phyloP scores from a whole-genome alignment of 2,329 filamentous ascomycete species.

The Ophiostoma sp. region DNA sequence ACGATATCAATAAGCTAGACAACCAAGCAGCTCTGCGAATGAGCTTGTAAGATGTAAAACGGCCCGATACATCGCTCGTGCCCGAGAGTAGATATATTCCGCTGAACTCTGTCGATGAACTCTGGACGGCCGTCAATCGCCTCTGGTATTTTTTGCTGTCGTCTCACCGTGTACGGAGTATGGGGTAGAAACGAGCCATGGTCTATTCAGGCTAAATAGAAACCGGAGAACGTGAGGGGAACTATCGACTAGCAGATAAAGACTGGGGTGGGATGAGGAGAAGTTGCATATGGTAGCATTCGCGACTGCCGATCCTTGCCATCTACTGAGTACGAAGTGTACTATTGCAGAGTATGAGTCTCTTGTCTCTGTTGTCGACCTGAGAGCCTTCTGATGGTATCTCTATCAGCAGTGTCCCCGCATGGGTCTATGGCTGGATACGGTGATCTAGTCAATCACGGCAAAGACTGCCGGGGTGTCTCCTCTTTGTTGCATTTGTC shows the following conservation, averaged over 20 bases:
- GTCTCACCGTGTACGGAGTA: neutral
- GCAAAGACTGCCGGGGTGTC: neutral
- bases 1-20: neutral
- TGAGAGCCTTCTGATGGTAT: neutral
- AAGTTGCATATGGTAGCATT: neutral
- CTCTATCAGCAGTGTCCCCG: neutral
- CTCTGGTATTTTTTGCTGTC: neutral
- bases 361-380: no score
- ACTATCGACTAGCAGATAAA: neutral
- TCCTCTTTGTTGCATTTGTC: neutral
- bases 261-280: neutral
- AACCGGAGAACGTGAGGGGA: slow-evolving; percentile 4
- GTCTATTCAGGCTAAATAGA: slow-evolving; percentile 9
- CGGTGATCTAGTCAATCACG: neutral
- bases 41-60: neutral
- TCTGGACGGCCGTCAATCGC: no score
- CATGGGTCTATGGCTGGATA: neutral
- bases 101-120: neutral
- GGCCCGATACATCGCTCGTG: neutral
- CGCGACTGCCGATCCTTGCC: neutral
- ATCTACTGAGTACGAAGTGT: no score
- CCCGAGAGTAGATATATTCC: neutral
- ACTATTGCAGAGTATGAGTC: no score
- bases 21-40: neutral
- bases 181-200: neutral